Base-by-base conservation (phyloP, 345 rosid species). In the Litchi chinensis region DNA sequence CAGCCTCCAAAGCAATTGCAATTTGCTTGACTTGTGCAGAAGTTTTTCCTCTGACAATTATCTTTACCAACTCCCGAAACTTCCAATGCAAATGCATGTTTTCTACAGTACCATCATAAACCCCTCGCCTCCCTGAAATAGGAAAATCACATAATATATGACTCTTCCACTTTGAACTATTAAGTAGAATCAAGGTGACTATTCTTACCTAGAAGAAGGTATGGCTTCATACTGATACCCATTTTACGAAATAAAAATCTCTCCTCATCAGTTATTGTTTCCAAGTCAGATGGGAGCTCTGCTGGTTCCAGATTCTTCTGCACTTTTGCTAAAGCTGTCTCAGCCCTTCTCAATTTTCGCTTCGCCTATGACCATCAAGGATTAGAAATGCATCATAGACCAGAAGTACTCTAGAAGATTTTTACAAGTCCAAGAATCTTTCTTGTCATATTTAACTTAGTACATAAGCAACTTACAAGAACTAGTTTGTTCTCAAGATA, bases 11-110 rank as follows among this genome's bases (percentile, higher is more conserved):
- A 41, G 91, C 79, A 78, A 93, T 87, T 10, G 98, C 97, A 19
- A 93, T 84, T 72, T 92, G 98, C 86, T 87, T 95, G 57, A 93
- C 93, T 84, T 89, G 98, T 24, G 91, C 86, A 71, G 86, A 80
- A 75, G 75, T 86, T 82, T 87, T 89, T 62, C 92, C 84, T 82
- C 86, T 92, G 74, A 87, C 93, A 24, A 92, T 86, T 65, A 95
- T 78, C 82, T 95, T 95, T n/a, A 95, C 98, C 57, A 92, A 83
- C 83, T 95, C 98, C 28, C 95, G 85, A 79, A 86, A 87, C 85
- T 95, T 95, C 98, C 98, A 95, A 70, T 95, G 98, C 73, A 95
- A 85, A 85, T 95, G 97, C 91, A 93, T 92, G 85, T 95, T 95
- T 80, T 95, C 97, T 80, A 93, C 83, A 39, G 95, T 93, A 81